Percentiles rank a stretch among this genome's conserved stretches.
phyloP scores from a whole-genome alignment of 1,284 basidiomycete genomes.

The Malassezia yamatoensis region DNA sequence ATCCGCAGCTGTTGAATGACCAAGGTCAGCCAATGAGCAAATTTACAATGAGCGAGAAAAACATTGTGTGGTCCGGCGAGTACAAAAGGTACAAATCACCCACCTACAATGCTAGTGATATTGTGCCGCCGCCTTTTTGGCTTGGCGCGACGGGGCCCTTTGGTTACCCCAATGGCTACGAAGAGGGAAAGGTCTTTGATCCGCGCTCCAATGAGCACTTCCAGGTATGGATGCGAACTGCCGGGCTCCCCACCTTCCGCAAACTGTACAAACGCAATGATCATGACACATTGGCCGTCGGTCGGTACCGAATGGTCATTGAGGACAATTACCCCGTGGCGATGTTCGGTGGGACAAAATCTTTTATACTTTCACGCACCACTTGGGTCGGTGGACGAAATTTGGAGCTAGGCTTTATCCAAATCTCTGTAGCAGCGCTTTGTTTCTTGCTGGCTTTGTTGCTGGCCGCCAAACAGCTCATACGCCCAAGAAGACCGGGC shows the following conservation, averaged over 20 bases:
- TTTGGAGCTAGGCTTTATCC: conserved; percentile 92
- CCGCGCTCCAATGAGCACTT: conserved; percentile 78
- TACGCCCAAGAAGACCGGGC: conserved; percentile 71
- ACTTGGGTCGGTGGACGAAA: conserved; percentile 98
- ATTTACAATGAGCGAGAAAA: conserved; percentile 68
- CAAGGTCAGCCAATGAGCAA: conserved; percentile 43
- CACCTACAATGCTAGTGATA: conserved; percentile 52
- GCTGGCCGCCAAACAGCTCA: conserved; percentile 80
- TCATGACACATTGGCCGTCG: conserved; percentile 60
- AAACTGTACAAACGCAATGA: conserved; percentile 92
- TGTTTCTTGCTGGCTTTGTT: conserved; percentile 77
- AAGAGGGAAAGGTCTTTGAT: conserved; percentile 60
- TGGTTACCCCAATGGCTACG: conserved; percentile 66
- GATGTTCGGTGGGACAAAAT: conserved; percentile 87
- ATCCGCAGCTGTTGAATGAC: conserved; percentile 55
- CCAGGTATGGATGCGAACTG: conserved; percentile 99
- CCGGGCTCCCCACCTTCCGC: conserved; percentile 88
- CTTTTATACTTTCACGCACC: conserved; percentile 88
- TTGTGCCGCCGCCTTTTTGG: conserved; percentile 89
- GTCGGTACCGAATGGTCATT: conserved; percentile 66
- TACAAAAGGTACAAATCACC: conserved; percentile 65
- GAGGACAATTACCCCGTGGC: conserved; percentile 87
- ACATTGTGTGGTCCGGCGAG: conserved; percentile 91
- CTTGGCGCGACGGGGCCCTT: conserved; percentile 22
- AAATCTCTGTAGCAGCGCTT: conserved; percentile 75